Percentiles rank a stretch among this genome's conserved stretches.
phyloP scores from a whole-genome alignment of 2,329 filamentous ascomycete genomes.

The Paraphoma sp. region DNA sequence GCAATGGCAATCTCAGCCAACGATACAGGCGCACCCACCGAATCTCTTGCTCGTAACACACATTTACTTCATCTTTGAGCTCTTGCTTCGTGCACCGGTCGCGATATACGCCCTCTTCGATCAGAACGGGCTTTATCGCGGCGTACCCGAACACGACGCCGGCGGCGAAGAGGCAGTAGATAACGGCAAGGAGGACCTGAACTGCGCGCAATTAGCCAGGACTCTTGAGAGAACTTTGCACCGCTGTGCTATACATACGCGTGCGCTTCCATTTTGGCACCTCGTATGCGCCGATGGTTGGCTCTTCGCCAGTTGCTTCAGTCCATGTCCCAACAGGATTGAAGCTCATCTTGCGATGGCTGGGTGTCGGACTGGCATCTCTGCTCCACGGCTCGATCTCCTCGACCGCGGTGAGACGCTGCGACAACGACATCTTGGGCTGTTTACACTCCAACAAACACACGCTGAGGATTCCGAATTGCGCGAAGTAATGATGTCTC shows the following conservation, averaged over 20 bases:
- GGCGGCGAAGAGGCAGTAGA: slow-evolving; percentile 78
- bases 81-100: slow-evolving; percentile 46
- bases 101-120: slow-evolving; percentile 46
- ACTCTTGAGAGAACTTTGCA: not conserved
- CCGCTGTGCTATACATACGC: slow-evolving; percentile 46
- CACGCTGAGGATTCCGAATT: not conserved
- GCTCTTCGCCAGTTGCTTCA: slow-evolving; percentile 47
- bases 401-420: slow-evolving; percentile 49
- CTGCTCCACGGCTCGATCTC: slow-evolving; percentile 50
- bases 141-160: slow-evolving; percentile 56
- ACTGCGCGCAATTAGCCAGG: slow-evolving; percentile 53
- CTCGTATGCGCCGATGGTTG: slow-evolving; percentile 59
- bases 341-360: slow-evolving; percentile 57
- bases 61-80: slow-evolving; percentile 37
- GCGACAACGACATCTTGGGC: slow-evolving; percentile 47
- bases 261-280: slow-evolving; percentile 61
- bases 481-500: not conserved
- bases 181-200: slow-evolving; percentile 71
- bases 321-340: slow-evolving; percentile 58
- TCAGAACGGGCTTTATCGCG: slow-evolving; percentile 49
- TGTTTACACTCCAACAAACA: not conserved
- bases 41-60: slow-evolving; percentile 50
- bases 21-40: slow-evolving; percentile 56
- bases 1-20: slow-evolving; percentile 62
- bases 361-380: slow-evolving; percentile 43